Evolutionary conservation across 257 asterid species (phyloP).

Genomic region (Mentha longifolia): DNA sequence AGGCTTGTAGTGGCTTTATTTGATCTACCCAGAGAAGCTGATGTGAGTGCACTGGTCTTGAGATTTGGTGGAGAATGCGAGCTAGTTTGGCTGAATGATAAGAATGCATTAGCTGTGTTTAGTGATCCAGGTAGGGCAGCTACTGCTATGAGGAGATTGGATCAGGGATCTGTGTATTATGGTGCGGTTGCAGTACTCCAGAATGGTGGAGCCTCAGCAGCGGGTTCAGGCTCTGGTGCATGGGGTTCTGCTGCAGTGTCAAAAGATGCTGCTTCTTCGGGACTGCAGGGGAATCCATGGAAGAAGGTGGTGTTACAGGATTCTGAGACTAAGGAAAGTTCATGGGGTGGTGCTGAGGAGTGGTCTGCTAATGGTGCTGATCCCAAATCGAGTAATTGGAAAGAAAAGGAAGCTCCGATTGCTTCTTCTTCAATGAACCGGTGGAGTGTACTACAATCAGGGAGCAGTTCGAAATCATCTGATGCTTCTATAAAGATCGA

Average conservation of each 20-base stretch:
- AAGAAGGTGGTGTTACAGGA: conserved; percentile 72
- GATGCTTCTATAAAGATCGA: conserved; percentile 35
- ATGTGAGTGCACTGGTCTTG: conserved; percentile 85
- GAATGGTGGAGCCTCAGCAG: conserved; percentile 41
- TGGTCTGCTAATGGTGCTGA: conserved; percentile 53
- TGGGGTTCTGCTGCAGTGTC: conserved; percentile 58
- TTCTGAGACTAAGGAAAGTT: conserved; percentile 53
- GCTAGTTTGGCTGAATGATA: conserved; percentile 93
- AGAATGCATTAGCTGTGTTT: conserved; percentile 92
- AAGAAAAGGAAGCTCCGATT: conserved; percentile 48
- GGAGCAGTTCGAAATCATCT: conserved; percentile 46
- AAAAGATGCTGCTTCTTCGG: conserved; percentile 48
- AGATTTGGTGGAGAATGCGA: conserved; percentile 99
- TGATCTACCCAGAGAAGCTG: conserved; percentile 93
- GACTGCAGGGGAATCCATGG: conserved; percentile 68
- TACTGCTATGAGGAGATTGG: conserved; percentile 96
- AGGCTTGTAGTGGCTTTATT: conserved; percentile 88
- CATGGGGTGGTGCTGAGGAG: conserved; percentile 70
- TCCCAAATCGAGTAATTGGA: conserved; percentile 40
- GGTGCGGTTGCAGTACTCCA: conserved; percentile 78
- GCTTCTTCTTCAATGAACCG: conserved; percentile 61
- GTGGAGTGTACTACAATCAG: conserved; percentile 72
- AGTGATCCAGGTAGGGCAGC: conserved; percentile 95
- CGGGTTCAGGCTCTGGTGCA: conserved; percentile 48
- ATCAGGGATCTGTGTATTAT: conserved; percentile 88